Conservation (phyloP, 441 rosid genomes). For the Manihot esculenta region DNA sequence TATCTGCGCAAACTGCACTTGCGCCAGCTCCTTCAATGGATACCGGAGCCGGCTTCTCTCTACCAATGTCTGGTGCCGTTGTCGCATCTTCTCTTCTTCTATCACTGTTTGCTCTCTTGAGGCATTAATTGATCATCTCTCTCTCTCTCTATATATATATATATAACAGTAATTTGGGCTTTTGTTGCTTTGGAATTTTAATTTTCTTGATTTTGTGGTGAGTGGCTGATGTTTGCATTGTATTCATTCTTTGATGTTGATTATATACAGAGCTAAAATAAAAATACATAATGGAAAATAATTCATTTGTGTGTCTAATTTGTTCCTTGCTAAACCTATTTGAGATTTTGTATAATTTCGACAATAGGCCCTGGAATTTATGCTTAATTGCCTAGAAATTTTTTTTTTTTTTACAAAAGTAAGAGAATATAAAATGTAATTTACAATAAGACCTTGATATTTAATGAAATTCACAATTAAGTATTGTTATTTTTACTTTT, state of each 20-base stretch:
- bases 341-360: too few relatives aligned
- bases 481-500: too few relatives aligned
- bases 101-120: conserved; percentile 23
- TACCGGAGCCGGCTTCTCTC: conserved; percentile 28
- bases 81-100: conserved; percentile 23
- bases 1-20: conserved; percentile 21
- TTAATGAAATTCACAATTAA: too few relatives aligned
- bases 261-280: neutral
- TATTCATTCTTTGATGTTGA: neutral
- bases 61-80: conserved; percentile 17
- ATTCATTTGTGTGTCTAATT: neutral
- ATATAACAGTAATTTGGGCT: neutral
- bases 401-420: too few relatives aligned
- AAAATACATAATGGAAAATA: neutral
- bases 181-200: neutral
- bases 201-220: neutral
- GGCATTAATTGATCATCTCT: conserved; percentile 4
- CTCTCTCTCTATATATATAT: too few relatives aligned
- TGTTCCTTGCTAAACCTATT: neutral
- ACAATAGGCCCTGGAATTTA: too few relatives aligned
- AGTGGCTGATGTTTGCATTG: neutral
- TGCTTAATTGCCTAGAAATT: too few relatives aligned
- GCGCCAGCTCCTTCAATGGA: conserved; percentile 32
- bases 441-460: too few relatives aligned
- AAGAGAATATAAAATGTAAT: too few relatives aligned